Conservation (phyloP, 305 asterid genomes). For the Fraxinus platypoda region DNA sequence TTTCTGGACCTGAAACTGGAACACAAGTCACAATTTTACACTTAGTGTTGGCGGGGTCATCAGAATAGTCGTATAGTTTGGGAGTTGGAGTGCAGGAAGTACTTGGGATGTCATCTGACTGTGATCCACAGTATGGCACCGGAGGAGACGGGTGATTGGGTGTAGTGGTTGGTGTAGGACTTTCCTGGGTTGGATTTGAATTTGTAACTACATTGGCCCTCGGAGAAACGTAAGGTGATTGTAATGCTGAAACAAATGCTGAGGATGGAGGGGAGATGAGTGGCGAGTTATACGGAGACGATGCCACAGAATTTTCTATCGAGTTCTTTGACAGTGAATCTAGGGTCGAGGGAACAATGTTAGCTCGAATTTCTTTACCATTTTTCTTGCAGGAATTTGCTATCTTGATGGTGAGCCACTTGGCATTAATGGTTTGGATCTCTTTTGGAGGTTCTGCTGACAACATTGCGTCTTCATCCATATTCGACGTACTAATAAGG, state of each 20-base stretch:
- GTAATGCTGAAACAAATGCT: slow-evolving; percentile 89
- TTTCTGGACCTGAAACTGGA: slow-evolving; percentile 45
- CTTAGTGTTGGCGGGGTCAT: slow-evolving; percentile 48
- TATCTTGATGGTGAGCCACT: slow-evolving; percentile 58
- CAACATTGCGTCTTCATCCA: slow-evolving; percentile 43
- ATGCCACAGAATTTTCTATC: slow-evolving; percentile 36
- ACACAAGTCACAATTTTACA: slow-evolving; percentile 66
- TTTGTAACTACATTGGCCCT: slow-evolving; percentile 44
- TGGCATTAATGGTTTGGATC: slow-evolving; percentile 44
- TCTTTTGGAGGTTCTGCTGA: slow-evolving; percentile 27
- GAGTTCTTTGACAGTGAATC: slow-evolving; percentile 30
- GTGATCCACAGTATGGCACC: slow-evolving; percentile 66
- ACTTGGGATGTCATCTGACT: slow-evolving; percentile 81
- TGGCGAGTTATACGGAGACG: slow-evolving; percentile 74
- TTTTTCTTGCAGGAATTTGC: slow-evolving; percentile 38
- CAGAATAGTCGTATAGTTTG: slow-evolving; percentile 45
- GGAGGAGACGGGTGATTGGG: slow-evolving; percentile 65
- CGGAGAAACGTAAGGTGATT: slow-evolving; percentile 90
- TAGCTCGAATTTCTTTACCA: slow-evolving; percentile 25
- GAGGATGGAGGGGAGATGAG: slow-evolving; percentile 84
- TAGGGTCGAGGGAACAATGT: slow-evolving; percentile 27
- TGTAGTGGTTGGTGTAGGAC: slow-evolving; percentile 51
- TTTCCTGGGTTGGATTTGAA: slow-evolving; percentile 30
- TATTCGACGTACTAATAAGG: slow-evolving; percentile 31
- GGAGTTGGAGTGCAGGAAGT: slow-evolving; percentile 86